These are phyloP conservation scores for Arthromyces matolae DNA, from an alignment of 768 basidiomycete species.

Conservation along the genomic window DNA sequence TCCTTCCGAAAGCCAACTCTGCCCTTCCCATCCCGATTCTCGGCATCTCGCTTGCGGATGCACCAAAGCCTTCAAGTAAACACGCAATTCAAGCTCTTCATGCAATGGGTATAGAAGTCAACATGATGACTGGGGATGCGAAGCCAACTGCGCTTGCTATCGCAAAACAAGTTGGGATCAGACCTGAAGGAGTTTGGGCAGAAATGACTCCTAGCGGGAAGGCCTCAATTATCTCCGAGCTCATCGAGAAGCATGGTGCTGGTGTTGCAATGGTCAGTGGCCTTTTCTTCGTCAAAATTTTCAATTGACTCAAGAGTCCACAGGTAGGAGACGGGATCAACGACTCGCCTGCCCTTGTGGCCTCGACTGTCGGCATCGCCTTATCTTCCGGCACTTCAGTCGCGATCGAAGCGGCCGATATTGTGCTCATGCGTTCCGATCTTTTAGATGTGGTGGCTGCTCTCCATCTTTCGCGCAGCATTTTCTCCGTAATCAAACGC, in stretches of 20 bases:
- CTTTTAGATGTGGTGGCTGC: conserved; percentile 97
- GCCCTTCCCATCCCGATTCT: conserved; percentile 58
- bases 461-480: conserved; percentile 81
- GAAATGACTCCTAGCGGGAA: conserved; percentile 96
- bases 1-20: conserved; percentile 39
- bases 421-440: conserved; percentile 96
- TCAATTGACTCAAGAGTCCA: conserved; percentile 1
- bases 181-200: conserved; percentile 79
- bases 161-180: conserved; percentile 87
- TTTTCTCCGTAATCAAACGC: conserved; percentile 86
- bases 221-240: conserved; percentile 75
- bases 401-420: conserved; percentile 96
- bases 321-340: conserved; percentile 99
- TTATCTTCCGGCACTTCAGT: conserved; percentile 95
- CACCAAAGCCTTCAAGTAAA: conserved; percentile 79
- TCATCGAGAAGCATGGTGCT: conserved; percentile 66
- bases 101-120: conserved; percentile 88
- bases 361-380: conserved; percentile 94
- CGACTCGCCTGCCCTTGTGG: conserved; percentile 95
- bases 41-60: conserved; percentile 83
- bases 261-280: conserved; percentile 91
- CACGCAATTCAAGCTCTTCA: conserved; percentile 79
- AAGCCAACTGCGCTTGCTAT: conserved; percentile 82
- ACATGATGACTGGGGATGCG: conserved; percentile 93
- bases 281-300: conserved; percentile 2